Conservation (phyloP, 768 basidiomycete species). For the Tubosaeta sp. region DNA sequence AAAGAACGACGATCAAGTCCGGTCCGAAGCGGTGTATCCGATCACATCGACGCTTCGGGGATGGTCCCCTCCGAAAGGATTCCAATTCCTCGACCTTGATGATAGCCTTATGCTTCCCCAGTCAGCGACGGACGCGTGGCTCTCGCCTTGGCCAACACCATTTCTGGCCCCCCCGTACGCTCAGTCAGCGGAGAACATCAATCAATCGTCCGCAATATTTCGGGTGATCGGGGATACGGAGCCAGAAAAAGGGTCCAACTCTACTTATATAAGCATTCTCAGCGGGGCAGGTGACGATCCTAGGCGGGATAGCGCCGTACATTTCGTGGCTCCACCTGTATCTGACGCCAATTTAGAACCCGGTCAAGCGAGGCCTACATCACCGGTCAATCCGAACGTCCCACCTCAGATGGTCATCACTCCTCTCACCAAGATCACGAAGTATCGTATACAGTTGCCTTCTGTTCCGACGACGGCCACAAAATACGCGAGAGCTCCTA, state of each 20-base stretch:
- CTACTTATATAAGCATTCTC: background rate
- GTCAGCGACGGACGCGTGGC: background rate
- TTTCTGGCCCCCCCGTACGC: background rate
- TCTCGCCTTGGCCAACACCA: constrained; percentile 6
- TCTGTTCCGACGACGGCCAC: background rate
- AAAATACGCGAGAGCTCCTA: constrained; percentile 18
- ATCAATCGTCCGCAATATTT: background rate
- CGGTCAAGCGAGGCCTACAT: background rate
- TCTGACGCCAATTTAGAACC: constrained; percentile 5
- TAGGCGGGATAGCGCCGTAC: background rate
- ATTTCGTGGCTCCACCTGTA: background rate
- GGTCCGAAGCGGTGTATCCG: background rate
- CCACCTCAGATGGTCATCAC: background rate
- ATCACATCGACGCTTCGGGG: constrained; percentile 15
- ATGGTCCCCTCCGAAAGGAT: constrained; percentile 26
- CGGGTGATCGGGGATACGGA: background rate
- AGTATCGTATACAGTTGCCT: background rate
- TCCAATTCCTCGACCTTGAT: constrained; percentile 23
- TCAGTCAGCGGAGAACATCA: background rate
- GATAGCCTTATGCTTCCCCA: constrained; percentile 12
- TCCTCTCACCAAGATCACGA: constrained; percentile 1
- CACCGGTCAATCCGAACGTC: background rate
- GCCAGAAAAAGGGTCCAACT: background rate
- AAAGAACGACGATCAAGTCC: constrained; percentile 3
- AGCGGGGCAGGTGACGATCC: background rate